phyloP scores from a whole-genome alignment of 441 rosid species.

The Rhodomyrtus psidioides region DNA sequence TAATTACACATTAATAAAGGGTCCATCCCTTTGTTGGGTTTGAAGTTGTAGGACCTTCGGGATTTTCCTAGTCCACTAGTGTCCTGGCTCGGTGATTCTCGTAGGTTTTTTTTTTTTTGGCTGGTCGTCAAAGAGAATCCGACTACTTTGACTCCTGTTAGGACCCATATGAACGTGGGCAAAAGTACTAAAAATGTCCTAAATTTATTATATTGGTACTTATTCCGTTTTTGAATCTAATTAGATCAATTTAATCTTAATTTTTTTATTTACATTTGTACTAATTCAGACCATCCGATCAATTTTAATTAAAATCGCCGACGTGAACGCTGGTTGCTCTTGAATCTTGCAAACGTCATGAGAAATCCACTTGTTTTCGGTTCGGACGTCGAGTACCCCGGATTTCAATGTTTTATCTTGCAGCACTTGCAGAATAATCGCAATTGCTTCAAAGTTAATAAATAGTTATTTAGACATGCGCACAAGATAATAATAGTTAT shows the following conservation, averaged over 20 bases:
- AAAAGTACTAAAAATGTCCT: too few relatives aligned
- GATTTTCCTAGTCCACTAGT: background rate
- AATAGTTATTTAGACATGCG: background rate
- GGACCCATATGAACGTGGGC: background rate
- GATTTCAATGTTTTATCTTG: background rate
- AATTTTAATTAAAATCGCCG: too few relatives aligned
- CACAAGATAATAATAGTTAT: too few relatives aligned
- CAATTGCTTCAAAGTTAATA: background rate
- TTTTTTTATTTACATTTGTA: too few relatives aligned
- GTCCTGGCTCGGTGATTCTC: background rate
- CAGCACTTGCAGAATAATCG: background rate
- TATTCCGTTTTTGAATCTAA: too few relatives aligned
- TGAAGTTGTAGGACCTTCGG: background rate
- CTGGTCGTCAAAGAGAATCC: background rate
- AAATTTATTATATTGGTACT: too few relatives aligned
- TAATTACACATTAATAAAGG: too few relatives aligned
- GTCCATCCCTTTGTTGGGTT: background rate
- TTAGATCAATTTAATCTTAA: too few relatives aligned
- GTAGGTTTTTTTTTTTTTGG: background rate
- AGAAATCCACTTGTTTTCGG: background rate
- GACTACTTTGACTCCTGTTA: background rate
- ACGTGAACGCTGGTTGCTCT: accelerated
- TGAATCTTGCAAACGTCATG: background rate
- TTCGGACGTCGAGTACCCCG: accelerated
- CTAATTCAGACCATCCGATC: too few relatives aligned